Evolutionary conservation across 1,284 basidiomycete species (phyloP).

Genomic region (Irpex sp.): DNA sequence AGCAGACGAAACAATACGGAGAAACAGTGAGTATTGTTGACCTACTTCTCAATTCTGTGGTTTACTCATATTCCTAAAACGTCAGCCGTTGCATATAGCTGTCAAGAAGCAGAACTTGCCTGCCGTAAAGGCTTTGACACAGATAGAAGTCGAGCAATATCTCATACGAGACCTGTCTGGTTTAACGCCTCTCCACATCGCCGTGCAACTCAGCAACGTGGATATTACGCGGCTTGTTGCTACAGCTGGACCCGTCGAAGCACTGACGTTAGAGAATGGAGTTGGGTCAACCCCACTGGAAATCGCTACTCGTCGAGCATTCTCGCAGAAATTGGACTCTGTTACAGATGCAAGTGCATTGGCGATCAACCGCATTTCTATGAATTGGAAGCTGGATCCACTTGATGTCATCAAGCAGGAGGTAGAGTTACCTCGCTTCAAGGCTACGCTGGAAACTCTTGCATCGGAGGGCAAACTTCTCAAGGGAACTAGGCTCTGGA

Average conservation of each 20-base stretch:
- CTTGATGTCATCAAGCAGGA: conserved; percentile 19
- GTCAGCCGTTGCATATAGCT: conserved; percentile 49
- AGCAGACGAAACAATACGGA: conserved; percentile 38
- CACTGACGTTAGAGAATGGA: conserved; percentile 45
- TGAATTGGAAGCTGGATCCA: background rate
- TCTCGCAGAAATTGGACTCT: conserved; percentile 14
- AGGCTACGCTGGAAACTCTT: conserved; percentile 31
- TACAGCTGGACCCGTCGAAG: conserved; percentile 32
- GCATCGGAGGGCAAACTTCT: conserved; percentile 30
- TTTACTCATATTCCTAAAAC: background rate
- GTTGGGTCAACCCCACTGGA: conserved; percentile 54
- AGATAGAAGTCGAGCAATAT: conserved; percentile 30
- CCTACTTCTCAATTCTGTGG: background rate
- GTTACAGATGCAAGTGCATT: background rate
- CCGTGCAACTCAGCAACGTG: conserved; percentile 30
- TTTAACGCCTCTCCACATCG: conserved; percentile 44
- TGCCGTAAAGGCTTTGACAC: conserved; percentile 32
- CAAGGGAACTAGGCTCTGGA: conserved; percentile 28
- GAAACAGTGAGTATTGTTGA: conserved; percentile 40
- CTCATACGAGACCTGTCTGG: conserved; percentile 39
- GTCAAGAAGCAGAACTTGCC: conserved; percentile 29
- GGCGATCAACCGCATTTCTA: background rate
- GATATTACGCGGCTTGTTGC: conserved; percentile 37
- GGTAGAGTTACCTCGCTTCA: conserved; percentile 31
- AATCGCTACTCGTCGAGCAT: conserved; percentile 26